Conservation (phyloP, 2,329 filamentous ascomycete species). For the Trichoderma brevicompactum region DNA sequence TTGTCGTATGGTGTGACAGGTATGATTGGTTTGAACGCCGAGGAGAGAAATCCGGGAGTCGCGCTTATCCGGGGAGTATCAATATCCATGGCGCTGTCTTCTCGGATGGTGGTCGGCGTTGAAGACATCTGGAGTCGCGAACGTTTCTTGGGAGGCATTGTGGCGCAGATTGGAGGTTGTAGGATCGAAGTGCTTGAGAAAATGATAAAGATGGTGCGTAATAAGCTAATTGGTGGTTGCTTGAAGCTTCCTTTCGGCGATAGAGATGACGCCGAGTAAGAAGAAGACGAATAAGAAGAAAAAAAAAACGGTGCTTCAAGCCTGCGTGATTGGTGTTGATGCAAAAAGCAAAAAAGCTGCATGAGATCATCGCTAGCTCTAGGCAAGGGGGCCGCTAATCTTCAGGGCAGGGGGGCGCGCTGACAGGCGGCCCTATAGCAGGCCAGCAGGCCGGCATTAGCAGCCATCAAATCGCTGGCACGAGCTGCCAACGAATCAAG, state of each 20-base stretch:
- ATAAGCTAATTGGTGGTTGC: neutral
- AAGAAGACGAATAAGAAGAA: neutral
- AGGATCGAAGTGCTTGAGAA: neutral
- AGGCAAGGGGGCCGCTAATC: slow-evolving; percentile 10
- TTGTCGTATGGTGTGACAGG: slow-evolving; percentile 53
- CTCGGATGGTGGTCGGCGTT: slow-evolving; percentile 57
- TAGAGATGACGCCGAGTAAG: neutral
- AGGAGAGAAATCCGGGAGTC: slow-evolving; percentile 41
- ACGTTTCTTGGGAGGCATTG: slow-evolving; percentile 74
- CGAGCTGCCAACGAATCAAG: too few relatives aligned
- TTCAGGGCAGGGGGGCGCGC: slow-evolving; percentile 17
- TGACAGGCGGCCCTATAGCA: neutral
- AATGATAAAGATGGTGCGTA: neutral
- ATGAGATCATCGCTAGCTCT: slow-evolving; percentile 29
- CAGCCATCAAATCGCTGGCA: too few relatives aligned
- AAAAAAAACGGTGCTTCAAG: too few relatives aligned
- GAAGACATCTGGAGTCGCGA: slow-evolving; percentile 62
- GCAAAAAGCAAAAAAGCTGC: slow-evolving; percentile 15
- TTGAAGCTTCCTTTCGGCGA: neutral
- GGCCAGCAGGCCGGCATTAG: too few relatives aligned
- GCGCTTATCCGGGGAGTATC: slow-evolving; percentile 62
- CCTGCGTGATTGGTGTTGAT: neutral
- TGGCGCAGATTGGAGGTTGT: slow-evolving; percentile 23
- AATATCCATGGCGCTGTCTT: slow-evolving; percentile 65
- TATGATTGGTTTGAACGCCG: slow-evolving; percentile 33